These are phyloP conservation scores for Phytophthora meadii DNA, from an alignment of 352 stramenopile genomes.

Conservation along the genomic window DNA sequence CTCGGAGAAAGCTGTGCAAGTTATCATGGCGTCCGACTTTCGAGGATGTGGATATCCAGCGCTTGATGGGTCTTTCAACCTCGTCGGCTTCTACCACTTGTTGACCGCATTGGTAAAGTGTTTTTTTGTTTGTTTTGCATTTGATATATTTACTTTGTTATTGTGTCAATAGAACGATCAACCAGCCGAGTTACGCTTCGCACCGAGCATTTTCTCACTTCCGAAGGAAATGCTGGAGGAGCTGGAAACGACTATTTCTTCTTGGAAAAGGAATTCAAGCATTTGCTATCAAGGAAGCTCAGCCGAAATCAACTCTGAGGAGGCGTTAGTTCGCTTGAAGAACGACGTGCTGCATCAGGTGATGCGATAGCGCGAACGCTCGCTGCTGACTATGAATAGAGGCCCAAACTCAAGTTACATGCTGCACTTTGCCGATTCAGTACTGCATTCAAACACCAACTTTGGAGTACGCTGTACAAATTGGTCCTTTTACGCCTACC, in stretches of 20 bases:
- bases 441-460: background rate
- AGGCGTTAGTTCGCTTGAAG: constrained; percentile 42
- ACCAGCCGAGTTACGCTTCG: constrained; percentile 53
- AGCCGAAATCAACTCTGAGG: constrained; percentile 7
- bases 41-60: constrained; percentile 67
- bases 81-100: constrained; percentile 71
- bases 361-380: background rate
- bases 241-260: constrained; percentile 41
- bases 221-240: constrained; percentile 69
- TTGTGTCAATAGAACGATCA: constrained; percentile 22
- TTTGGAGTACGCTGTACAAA: too few relatives aligned
- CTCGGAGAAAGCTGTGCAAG: constrained; percentile 29
- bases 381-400: too few relatives aligned
- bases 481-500: too few relatives aligned
- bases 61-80: constrained; percentile 49
- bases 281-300: constrained; percentile 27
- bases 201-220: constrained; percentile 67
- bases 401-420: background rate
- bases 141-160: too few relatives aligned
- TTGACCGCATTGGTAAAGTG: constrained; percentile 34
- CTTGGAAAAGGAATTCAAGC: constrained; percentile 35
- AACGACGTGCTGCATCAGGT: constrained; percentile 26
- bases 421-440: background rate
- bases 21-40: constrained; percentile 64
- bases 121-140: background rate